Evolutionary conservation across 176 grass and related monocot genomes (phyloP), one percentile per base, ranked within the genome.

Genomic region (Poa pratensis): DNA sequence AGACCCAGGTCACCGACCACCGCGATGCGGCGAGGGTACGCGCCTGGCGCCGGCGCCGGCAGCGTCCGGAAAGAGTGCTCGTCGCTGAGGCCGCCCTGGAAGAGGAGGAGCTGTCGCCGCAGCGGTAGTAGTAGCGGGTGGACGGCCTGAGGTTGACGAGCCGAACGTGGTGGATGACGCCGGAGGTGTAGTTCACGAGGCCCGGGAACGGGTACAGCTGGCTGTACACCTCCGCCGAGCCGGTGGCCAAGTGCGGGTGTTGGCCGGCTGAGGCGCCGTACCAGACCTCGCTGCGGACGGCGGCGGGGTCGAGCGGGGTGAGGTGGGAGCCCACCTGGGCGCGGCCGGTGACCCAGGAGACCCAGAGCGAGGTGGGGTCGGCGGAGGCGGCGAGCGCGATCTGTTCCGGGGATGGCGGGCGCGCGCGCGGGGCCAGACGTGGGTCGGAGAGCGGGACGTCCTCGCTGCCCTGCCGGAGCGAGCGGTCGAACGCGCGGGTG

Each of bases 1-100:
- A 98, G 95, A 14, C 95, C 95, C 9, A 97, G 82, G 80, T 97
- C 95, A n/a, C 91, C 95, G 40, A 97, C 17, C n/a, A 97, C 82
- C 6, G 90, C 95, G 59, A 97, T 28, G 77, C 91, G 79, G 26
- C 51, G 73, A 34, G 93, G 95, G 86, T 93, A 95, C 5, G 16
- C 51, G 10, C 69, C 77, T 3, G 82, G 22, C 3, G 64, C 58
- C 66, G 72, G 16, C 53, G 80, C 85, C 1, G 93, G 95, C 61
- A 98, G 79, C 28, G 93, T 94, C 77, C 68, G 27, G 85, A 98
- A 95, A 57, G 89, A 85, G 45, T 7, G 85, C n/a, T 95, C 93
- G 14, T 86, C 73, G 23, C 93, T 98, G 73, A 73, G 78, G 55
- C 82, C 82, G 69, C 87, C 84, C 60, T 51, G 4, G 77, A 85